Percentiles rank a stretch among this genome's conserved stretches.
Evolutionary conservation across 148 eudicot genomes (phyloP).

Genomic region (Rhododendron mucronatum): DNA sequence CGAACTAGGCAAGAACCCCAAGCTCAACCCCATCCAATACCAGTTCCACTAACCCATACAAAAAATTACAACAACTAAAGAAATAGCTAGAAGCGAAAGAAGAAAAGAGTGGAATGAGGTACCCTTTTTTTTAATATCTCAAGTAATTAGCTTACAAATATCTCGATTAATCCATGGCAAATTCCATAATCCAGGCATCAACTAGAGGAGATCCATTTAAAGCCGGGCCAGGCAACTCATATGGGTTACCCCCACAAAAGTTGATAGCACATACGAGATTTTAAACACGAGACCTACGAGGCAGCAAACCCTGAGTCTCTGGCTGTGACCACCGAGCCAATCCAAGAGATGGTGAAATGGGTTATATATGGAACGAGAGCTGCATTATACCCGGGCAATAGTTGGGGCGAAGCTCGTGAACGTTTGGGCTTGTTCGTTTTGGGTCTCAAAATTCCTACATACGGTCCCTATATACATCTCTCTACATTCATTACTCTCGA

Average conservation of each 20-base stretch:
- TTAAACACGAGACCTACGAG: not conserved
- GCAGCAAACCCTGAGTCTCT: not conserved
- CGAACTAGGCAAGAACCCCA: constrained; percentile 9
- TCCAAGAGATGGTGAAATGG: not conserved
- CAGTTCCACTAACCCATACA: not conserved
- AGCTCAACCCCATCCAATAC: not conserved
- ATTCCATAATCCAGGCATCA: not conserved
- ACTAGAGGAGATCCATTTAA: not conserved
- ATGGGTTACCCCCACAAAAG: not conserved
- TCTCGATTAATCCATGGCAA: not conserved
- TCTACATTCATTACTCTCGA: too few relatives aligned
- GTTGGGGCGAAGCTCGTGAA: not conserved
- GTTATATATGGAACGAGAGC: not conserved
- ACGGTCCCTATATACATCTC: too few relatives aligned
- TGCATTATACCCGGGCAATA: not conserved
- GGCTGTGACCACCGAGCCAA: not conserved
- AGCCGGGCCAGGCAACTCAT: not conserved
- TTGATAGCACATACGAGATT: not conserved
- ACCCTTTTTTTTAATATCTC: not conserved
- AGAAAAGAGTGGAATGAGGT: not conserved
- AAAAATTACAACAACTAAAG: not conserved
- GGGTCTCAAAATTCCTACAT: too few relatives aligned
- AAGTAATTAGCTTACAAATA: not conserved
- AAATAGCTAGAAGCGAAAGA: not conserved
- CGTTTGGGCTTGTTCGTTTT: not conserved